These are phyloP conservation scores for Calophaca sinica DNA, from an alignment of 306 rosid genomes.

Conservation along the genomic window DNA sequence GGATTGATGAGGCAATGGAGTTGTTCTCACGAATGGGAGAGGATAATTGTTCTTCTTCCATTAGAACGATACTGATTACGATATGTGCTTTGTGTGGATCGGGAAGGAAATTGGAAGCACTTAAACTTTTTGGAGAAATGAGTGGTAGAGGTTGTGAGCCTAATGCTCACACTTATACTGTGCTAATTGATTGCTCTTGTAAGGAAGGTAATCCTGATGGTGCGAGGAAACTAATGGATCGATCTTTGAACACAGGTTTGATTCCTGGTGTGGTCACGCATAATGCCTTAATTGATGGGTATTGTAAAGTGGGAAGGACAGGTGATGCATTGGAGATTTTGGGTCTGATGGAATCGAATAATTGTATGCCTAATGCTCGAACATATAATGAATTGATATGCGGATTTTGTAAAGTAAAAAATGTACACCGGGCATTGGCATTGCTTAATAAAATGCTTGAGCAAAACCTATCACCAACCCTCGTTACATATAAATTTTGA, in stretches of 20 bases:
- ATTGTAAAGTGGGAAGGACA: slow-evolving; percentile 61
- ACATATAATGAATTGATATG: slow-evolving; percentile 78
- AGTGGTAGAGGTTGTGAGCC: slow-evolving; percentile 66
- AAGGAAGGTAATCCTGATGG: slow-evolving; percentile 60
- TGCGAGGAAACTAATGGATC: slow-evolving; percentile 59
- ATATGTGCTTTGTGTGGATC: slow-evolving; percentile 64
- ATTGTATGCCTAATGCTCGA: slow-evolving; percentile 67
- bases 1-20: slow-evolving; percentile 56
- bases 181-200: slow-evolving; percentile 59
- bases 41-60: slow-evolving; percentile 65
- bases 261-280: slow-evolving; percentile 64
- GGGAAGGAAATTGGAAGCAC: slow-evolving; percentile 62
- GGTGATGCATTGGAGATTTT: slow-evolving; percentile 60
- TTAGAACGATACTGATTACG: slow-evolving; percentile 60
- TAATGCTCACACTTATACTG: slow-evolving; percentile 70
- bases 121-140: slow-evolving; percentile 58
- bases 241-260: slow-evolving; percentile 62
- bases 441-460: slow-evolving; percentile 65
- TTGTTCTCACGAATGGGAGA: slow-evolving; percentile 63
- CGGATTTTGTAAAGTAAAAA: no score
- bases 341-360: slow-evolving; percentile 64
- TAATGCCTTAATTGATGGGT: slow-evolving; percentile 75
- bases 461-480: slow-evolving; percentile 62
- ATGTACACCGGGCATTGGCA: slow-evolving; percentile 70
- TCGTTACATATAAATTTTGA: slow-evolving; percentile 66